phyloP scores from a whole-genome alignment of 1,284 basidiomycete species.

The Apiotrichum gamsii region DNA sequence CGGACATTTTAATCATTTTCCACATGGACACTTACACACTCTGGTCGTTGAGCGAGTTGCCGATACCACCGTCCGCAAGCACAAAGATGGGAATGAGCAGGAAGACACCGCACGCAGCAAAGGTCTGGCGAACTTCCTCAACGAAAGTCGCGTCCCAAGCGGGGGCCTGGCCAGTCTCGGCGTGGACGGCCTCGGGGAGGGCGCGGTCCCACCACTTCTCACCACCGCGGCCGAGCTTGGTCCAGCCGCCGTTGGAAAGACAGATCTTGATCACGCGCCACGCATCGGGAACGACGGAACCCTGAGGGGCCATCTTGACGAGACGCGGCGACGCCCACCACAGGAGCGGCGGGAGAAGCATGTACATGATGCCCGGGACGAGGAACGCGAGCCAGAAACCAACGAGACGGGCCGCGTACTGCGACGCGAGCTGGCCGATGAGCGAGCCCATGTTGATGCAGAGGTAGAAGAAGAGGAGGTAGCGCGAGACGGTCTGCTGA shows the following conservation, averaged over 20 bases:
- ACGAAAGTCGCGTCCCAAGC: slow-evolving; percentile 51
- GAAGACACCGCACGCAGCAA: slow-evolving; percentile 50
- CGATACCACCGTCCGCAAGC: slow-evolving; percentile 49
- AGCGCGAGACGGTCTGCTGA: slow-evolving; percentile 34
- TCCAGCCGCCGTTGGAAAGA: slow-evolving; percentile 29
- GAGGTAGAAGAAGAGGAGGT: slow-evolving; percentile 38
- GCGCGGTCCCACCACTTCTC: slow-evolving; percentile 48
- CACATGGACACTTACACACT: no score
- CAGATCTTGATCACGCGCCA: slow-evolving; percentile 29
- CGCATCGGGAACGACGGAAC: slow-evolving; percentile 48
- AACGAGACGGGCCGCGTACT: slow-evolving; percentile 40
- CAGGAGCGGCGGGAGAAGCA: slow-evolving; percentile 48
- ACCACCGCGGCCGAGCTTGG: slow-evolving; percentile 26
- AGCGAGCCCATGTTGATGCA: slow-evolving; percentile 46
- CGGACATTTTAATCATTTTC: no score
- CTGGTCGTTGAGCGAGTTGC: slow-evolving; percentile 42
- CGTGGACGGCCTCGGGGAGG: slow-evolving; percentile 44
- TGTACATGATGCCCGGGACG: slow-evolving; percentile 50
- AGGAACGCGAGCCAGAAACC: slow-evolving; percentile 50
- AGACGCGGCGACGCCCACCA: slow-evolving; percentile 44
- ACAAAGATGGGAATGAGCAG: slow-evolving; percentile 49
- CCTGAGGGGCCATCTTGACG: slow-evolving; percentile 48
- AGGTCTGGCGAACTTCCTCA: slow-evolving; percentile 48
- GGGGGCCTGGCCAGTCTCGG: slow-evolving; percentile 39
- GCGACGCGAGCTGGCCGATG: slow-evolving; percentile 35